Evolutionary conservation across 345 rosid genomes (phyloP).

Genomic region (Crucihimalaya himalaica): DNA sequence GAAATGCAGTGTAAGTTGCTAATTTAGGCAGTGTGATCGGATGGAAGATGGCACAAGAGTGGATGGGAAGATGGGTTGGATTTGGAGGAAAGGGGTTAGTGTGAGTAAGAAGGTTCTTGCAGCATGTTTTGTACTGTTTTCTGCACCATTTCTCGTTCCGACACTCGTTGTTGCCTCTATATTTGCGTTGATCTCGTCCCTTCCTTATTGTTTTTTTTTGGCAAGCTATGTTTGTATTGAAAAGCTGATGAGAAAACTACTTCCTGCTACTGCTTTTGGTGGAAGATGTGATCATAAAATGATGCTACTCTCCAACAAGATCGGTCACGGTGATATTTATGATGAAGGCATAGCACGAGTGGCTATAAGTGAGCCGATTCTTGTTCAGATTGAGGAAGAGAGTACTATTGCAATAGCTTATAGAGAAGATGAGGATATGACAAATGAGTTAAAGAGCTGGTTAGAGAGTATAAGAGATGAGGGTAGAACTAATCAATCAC

Average conservation of each 20-base stretch:
- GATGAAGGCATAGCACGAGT: slow-evolving; percentile 2
- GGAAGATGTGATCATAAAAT: slow-evolving; percentile 20
- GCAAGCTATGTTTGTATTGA: slow-evolving; percentile 71
- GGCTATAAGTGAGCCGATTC: slow-evolving; percentile 8
- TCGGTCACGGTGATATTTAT: slow-evolving; percentile 24
- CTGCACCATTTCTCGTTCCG: slow-evolving; percentile 68
- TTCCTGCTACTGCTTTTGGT: slow-evolving; percentile 47
- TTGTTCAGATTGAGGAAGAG: slow-evolving; percentile 27
- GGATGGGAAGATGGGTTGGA: slow-evolving; percentile 48
- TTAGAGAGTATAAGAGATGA: slow-evolving; percentile 51
- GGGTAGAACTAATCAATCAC: slow-evolving; percentile 24
- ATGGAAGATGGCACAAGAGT: slow-evolving; percentile 1
- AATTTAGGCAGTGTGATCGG: background rate
- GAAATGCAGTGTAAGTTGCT: background rate
- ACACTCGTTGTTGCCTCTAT: slow-evolving; percentile 59
- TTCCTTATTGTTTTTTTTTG: slow-evolving; percentile 65
- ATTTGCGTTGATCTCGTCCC: slow-evolving; percentile 56
- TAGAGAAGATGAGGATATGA: slow-evolving; percentile 39
- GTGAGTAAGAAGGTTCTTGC: slow-evolving; percentile 64
- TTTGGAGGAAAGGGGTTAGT: slow-evolving; percentile 49
- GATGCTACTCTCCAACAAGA: background rate
- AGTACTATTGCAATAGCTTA: slow-evolving; percentile 19
- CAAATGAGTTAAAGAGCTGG: slow-evolving; percentile 47
- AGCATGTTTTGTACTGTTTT: slow-evolving; percentile 52
- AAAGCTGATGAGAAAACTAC: slow-evolving; percentile 67